Percentiles rank a stretch among this genome's conserved stretches.
Evolutionary conservation across 805 yeast genomes (phyloP).

Genomic region (Torulaspora maleeae): DNA sequence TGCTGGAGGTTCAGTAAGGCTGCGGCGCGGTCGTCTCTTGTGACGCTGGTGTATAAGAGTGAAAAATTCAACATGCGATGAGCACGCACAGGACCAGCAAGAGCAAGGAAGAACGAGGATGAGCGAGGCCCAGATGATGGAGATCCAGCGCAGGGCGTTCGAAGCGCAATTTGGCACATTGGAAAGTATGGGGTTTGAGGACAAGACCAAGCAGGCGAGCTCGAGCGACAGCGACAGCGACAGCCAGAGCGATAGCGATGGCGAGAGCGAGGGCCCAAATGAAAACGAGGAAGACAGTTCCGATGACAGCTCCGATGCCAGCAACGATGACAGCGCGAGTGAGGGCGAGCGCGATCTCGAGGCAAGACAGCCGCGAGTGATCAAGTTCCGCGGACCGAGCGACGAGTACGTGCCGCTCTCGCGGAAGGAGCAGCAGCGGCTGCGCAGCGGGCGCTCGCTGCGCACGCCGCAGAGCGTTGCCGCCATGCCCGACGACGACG

Average conservation of each 20-base stretch:
- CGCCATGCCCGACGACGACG: constrained; percentile 22
- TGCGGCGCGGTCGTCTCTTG: background rate
- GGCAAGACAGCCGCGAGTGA: constrained; percentile 26
- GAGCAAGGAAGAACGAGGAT: too few species aligned
- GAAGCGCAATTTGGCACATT: constrained; percentile 62
- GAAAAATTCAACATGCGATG: constrained; percentile 7
- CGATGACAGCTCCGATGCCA: background rate
- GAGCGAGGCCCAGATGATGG: constrained; percentile 35
- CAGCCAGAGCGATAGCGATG: constrained; percentile 1
- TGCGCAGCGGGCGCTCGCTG: constrained; percentile 56
- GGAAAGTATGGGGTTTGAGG: constrained; percentile 51
- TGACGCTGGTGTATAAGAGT: background rate
- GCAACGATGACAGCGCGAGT: constrained; percentile 14
- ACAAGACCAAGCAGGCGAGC: constrained; percentile 35
- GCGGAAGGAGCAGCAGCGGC: constrained; percentile 47
- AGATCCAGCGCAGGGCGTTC: constrained; percentile 52
- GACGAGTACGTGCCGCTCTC: constrained; percentile 32
- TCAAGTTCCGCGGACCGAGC: constrained; percentile 27
- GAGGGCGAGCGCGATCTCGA: constrained; percentile 9
- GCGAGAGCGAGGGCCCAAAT: constrained; percentile 18
- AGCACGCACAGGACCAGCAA: too few species aligned
- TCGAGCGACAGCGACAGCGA: constrained; percentile 2
- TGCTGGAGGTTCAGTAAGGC: background rate
- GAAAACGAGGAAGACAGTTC: constrained; percentile 23
- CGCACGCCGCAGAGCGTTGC: constrained; percentile 20